phyloP scores from a whole-genome alignment of 345 rosid genomes.

The Abelmoschus esculentus region DNA sequence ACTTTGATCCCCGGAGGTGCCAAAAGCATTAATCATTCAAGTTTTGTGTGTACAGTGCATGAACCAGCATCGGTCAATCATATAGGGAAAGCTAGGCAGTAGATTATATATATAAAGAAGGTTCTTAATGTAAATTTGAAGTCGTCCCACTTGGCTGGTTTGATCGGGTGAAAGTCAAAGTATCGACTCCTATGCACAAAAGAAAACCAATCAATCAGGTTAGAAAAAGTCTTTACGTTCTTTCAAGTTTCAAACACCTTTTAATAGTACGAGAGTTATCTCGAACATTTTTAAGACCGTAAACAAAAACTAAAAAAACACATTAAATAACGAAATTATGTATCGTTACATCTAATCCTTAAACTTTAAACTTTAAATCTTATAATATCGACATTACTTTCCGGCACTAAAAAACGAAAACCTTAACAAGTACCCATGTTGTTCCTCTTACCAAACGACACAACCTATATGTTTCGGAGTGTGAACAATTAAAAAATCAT shows the following conservation, averaged over 20 bases:
- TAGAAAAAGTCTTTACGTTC: not conserved
- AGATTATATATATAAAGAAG: not conserved
- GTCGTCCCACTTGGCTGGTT: not conserved
- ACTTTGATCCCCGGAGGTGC: not conserved
- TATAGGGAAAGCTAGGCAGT: not conserved
- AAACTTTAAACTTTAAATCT: too few relatives aligned
- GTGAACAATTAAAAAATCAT: too few relatives aligned
- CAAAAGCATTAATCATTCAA: not conserved
- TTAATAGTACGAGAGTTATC: too few relatives aligned
- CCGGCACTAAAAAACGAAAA: too few relatives aligned
- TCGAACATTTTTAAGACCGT: too few relatives aligned
- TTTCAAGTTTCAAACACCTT: not conserved
- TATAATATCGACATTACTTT: too few relatives aligned
- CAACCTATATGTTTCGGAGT: too few relatives aligned
- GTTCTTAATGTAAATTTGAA: constrained; percentile 6
- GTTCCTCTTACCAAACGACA: too few relatives aligned
- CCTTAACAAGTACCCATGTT: too few relatives aligned
- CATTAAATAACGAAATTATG: too few relatives aligned
- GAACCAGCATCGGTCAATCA: not conserved
- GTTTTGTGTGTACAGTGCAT: not conserved
- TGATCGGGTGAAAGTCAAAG: constrained; percentile 9
- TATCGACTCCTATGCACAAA: not conserved
- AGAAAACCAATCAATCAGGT: not conserved
- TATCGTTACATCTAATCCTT: too few relatives aligned
- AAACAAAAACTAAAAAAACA: too few relatives aligned